Evolutionary conservation across 176 grass and related monocot genomes (phyloP), one percentile per base, ranked within the genome.

Genomic region (Juncus effusus): DNA sequence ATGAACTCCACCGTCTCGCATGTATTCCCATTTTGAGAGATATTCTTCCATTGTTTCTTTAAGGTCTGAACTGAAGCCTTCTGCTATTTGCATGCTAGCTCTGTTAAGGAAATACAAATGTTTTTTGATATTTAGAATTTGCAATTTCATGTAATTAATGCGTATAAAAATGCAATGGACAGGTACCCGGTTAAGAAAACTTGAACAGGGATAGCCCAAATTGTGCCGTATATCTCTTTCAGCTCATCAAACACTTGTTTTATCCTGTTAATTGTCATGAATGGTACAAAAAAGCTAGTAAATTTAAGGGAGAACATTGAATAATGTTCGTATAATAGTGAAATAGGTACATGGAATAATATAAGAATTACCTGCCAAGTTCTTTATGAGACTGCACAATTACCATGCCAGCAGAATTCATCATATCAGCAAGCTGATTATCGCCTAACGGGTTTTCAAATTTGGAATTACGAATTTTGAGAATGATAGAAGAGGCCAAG

Each of bases 331-430:
- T 47, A 47, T 47, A 47, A 47, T 6, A 47, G 44, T 47, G 9
- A 47, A 47, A 47, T 47, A 47, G 44, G 44, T 5, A 47, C 4
- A 47, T 47, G 36, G 11, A 71, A 55, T 79, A 9, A 74, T 60
- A 11, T 51, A 8, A 74, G 61, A 13, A 12, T 69, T 54, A 76
- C 79, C 64, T 81, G 35, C 58, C 57, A 36, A 81, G 60, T 40
- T 81, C 57, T 70, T 76, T 76, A 36, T 75, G 38, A 69, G 79
- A 70, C 45, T 81, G 79, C 15, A 81, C 72, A 76, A 76, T 49
- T 40, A 81, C 72, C 79, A 81, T 81, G 37, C 72, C 62, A 50
- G 79, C 79, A 38, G 79, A 81, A 49, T 42, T 74, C 55, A 62
- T 70, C 44, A 81, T 69, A 54, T 76, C 72, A 50, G 64, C 36